Conservation (phyloP, 495 filamentous ascomycete genomes). For the Tuber magnatum region DNA sequence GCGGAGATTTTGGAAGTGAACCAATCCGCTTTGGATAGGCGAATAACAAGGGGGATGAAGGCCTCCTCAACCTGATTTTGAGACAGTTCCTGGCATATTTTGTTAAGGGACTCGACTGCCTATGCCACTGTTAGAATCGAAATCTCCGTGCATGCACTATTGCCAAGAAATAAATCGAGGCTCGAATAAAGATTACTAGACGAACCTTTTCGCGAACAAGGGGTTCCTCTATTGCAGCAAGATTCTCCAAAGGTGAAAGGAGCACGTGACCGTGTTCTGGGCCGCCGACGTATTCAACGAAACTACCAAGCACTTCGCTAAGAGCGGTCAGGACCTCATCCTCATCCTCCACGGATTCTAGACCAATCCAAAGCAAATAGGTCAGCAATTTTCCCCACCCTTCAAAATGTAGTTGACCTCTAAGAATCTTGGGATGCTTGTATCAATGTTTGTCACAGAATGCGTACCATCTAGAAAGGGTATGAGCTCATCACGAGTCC, state of each 20-base stretch:
- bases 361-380: constrained; percentile 16
- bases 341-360: constrained; percentile 97
- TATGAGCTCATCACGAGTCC: constrained; percentile 94
- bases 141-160: neutral
- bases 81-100: constrained; percentile 88
- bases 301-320: constrained; percentile 89
- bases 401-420: neutral
- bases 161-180: constrained; percentile 14
- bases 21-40: constrained; percentile 98
- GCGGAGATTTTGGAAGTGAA: constrained; percentile 99
- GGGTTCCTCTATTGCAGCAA: constrained; percentile 96
- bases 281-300: constrained; percentile 96
- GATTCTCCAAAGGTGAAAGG: constrained; percentile 91
- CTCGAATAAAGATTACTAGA: constrained; percentile 10
- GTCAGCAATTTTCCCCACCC: constrained; percentile 25
- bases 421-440: constrained; percentile 8
- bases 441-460: constrained; percentile 23
- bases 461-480: constrained; percentile 88
- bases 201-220: constrained; percentile 91
- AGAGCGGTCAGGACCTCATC: constrained; percentile 96
- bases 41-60: constrained; percentile 88
- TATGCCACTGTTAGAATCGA: constrained; percentile 41
- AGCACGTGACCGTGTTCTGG: constrained; percentile 91
- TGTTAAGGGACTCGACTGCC: constrained; percentile 98
- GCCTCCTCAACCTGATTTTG: constrained; percentile 88